Evolutionary conservation across 2,329 filamentous ascomycete species (phyloP).

Genomic region (Tothia fuscella): DNA sequence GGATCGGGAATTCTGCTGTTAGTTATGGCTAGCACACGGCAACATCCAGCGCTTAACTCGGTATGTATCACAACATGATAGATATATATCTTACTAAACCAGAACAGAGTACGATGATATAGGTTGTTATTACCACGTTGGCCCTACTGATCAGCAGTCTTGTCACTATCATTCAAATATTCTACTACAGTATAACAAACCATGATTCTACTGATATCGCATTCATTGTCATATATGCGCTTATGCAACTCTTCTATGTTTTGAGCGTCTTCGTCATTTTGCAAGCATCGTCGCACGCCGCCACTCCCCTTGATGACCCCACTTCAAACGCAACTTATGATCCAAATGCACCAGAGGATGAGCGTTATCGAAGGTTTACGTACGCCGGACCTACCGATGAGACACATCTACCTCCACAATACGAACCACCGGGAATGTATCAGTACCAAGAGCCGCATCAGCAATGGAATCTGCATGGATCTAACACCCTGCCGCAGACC

Average conservation of each 20-base stretch:
- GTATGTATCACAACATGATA: background rate
- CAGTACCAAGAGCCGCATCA: no score
- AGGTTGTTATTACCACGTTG: slow-evolving; percentile 1
- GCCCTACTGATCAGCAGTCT: background rate
- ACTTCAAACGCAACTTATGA: slow-evolving; percentile 5
- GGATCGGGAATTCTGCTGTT: background rate
- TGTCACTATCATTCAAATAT: background rate
- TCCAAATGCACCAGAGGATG: slow-evolving; percentile 1
- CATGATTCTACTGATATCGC: background rate
- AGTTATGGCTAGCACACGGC: background rate
- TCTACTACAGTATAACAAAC: background rate
- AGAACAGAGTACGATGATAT: background rate
- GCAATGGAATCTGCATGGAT: no score
- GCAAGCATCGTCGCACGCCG: background rate
- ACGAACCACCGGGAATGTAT: no score
- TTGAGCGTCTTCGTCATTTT: slow-evolving; percentile 3
- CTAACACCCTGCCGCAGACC: no score
- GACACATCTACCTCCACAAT: background rate
- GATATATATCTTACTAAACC: background rate
- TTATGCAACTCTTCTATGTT: slow-evolving; percentile 4
- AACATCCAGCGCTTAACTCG: background rate
- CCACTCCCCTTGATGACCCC: background rate
- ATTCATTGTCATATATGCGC: background rate
- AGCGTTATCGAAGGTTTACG: background rate
- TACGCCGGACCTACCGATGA: background rate